Conservation (phyloP, 192 early-diverging fungal species). For the Oehlia diaphana region DNA sequence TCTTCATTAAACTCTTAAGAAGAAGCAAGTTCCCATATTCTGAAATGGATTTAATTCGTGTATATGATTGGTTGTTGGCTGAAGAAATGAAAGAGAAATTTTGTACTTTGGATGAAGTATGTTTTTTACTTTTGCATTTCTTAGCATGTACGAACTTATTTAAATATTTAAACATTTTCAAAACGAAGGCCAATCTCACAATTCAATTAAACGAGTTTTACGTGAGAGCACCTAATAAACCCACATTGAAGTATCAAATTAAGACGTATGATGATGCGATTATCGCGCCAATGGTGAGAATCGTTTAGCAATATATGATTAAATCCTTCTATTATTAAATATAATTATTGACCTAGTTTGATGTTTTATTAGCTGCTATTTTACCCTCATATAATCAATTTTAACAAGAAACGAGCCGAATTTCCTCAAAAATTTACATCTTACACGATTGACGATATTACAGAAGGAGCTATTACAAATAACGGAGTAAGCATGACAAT, state of each 20-base stretch:
- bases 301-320: background rate
- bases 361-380: constrained; percentile 37
- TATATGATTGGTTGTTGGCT: constrained; percentile 74
- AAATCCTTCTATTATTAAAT: background rate
- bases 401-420: constrained; percentile 17
- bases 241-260: constrained; percentile 73
- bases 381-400: constrained; percentile 46
- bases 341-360: background rate
- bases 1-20: constrained; percentile 65
- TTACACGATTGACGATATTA: constrained; percentile 34
- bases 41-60: constrained; percentile 58
- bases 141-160: background rate
- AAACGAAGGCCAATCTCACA: constrained; percentile 67
- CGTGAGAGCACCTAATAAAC: constrained; percentile 69
- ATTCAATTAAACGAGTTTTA: constrained; percentile 82
- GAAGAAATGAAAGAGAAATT: constrained; percentile 83
- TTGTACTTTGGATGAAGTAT: constrained; percentile 77
- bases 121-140: background rate
- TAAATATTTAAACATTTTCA: background rate
- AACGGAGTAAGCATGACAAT: background rate
- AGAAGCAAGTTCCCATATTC: constrained; percentile 75
- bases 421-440: constrained; percentile 18
- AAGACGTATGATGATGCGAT: constrained; percentile 88
- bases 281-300: constrained; percentile 70
- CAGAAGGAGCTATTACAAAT: constrained; percentile 32